Conservation (phyloP, 768 basidiomycete species). For the Sistotremastrum niveocremeum region DNA sequence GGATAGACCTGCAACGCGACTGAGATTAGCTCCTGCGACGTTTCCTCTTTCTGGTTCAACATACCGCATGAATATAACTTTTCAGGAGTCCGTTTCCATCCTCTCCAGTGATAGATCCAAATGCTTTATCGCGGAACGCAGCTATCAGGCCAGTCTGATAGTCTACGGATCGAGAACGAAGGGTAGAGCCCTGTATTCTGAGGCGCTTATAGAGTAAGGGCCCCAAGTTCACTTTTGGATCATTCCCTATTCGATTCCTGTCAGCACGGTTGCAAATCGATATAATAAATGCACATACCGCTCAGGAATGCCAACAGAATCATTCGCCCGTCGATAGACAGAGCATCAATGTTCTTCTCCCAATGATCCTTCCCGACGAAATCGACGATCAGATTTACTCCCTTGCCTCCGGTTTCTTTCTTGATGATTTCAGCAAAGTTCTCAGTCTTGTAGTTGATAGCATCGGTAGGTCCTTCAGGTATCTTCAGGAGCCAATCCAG, state of each 20-base stretch:
- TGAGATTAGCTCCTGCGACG: background rate
- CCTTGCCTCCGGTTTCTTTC: constrained; percentile 49
- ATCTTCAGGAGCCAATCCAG: constrained; percentile 59
- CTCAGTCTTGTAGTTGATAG: constrained; percentile 73
- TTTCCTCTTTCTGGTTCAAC: constrained; percentile 10
- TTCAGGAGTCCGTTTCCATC: constrained; percentile 47
- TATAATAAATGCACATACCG: constrained; percentile 27
- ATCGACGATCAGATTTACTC: constrained; percentile 77
- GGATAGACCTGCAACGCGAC: constrained; percentile 47
- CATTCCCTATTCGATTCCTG: constrained; percentile 29
- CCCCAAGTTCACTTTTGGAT: constrained; percentile 37
- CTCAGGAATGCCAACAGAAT: constrained; percentile 50
- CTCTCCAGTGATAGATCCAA: constrained; percentile 44
- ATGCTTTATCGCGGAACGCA: constrained; percentile 40
- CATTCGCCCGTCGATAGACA: constrained; percentile 68
- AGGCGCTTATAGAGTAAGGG: constrained; percentile 76
- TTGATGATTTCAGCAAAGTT: constrained; percentile 68
- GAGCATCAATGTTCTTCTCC: constrained; percentile 52
- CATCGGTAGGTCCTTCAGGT: constrained; percentile 58
- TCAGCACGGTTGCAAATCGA: background rate
- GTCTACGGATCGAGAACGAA: constrained; percentile 56
- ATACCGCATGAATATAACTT: constrained; percentile 68
- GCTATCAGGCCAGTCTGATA: constrained; percentile 67
- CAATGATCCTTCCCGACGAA: constrained; percentile 70
- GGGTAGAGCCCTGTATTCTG: constrained; percentile 77